Evolutionary conservation across 768 basidiomycete genomes (phyloP).

Genomic region (Lactarius hengduanensis): DNA sequence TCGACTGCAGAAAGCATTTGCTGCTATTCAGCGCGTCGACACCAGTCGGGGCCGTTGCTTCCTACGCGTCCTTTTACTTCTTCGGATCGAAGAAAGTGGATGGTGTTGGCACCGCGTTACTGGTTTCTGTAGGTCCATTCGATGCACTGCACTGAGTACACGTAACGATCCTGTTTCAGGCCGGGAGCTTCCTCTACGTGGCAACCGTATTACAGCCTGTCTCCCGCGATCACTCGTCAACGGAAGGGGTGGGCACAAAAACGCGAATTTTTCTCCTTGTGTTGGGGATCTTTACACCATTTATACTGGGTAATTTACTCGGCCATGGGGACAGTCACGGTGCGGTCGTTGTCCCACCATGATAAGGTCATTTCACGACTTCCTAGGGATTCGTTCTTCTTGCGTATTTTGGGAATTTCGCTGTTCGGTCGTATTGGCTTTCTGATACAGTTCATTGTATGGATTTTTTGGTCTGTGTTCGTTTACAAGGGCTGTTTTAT

Average conservation of each 20-base stretch:
- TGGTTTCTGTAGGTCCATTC: conserved; percentile 64
- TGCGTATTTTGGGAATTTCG: neutral
- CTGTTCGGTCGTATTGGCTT: neutral
- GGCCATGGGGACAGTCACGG: conserved; percentile 22
- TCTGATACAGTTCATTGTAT: neutral
- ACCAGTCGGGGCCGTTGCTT: conserved; percentile 75
- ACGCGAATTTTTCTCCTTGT: conserved; percentile 23
- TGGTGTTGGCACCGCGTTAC: conserved; percentile 74
- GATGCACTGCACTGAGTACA: neutral
- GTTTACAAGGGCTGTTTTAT: neutral
- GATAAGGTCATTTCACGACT: neutral
- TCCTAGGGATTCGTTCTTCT: neutral
- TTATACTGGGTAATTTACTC: conserved; percentile 21
- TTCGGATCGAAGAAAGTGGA: conserved; percentile 46
- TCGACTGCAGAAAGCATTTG: conserved; percentile 72
- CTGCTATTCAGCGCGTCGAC: conserved; percentile 81
- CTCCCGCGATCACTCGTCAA: conserved; percentile 37
- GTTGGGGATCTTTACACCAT: conserved; percentile 25
- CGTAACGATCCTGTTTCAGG: conserved; percentile 44
- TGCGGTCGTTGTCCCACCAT: neutral
- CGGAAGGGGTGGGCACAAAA: conserved; percentile 21
- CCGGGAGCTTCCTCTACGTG: conserved; percentile 93
- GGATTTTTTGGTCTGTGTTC: neutral
- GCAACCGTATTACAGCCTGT: conserved; percentile 86
- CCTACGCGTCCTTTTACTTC: conserved; percentile 64